Evolutionary conservation across 2,329 filamentous ascomycete species (phyloP), one percentile per base, ranked within the genome.

Genomic region (Sarocladiaceae sp.): DNA sequence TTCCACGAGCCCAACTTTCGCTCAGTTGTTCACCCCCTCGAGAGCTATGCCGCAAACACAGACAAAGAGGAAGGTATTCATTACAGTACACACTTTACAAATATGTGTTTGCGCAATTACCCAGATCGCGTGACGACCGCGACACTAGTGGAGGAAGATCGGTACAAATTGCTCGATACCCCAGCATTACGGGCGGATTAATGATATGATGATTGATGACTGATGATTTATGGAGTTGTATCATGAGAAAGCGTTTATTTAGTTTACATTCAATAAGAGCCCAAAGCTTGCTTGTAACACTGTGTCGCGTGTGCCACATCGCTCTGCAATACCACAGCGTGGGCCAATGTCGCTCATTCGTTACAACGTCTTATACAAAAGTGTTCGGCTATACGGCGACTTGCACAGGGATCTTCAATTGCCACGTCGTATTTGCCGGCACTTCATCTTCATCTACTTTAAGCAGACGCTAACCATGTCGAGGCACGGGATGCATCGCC

Each of bases 1-100:
- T 78, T 78, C 59, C 75, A 77, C 54, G 75, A 78, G 61, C 75
- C 74, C 20, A 75, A 69, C 59, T 78, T 78, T 58, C 66, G 71
- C 18, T 65, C 73, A 1, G 67, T 75, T 10, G 53, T 75, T 13
- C 69, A 68, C 58, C 73, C 75, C 1, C 61, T 78, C 7, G 62
- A 64, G 0, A 69, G 68, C 2, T 73, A 48, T 33, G 26, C 17
- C 5, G 4, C 4, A 5, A 4, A 6, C 3, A 15, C 18, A 6
- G 40, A 69, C 53, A 59, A 69, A 2, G 46, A 54, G 4, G 66
- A 71, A n/a, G 70, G 72, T 3, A 71, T 77, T 6, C 73, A 77
- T 58, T 78, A 77, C 56, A 74, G 75, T n/a, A 76, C 69, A 1
- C 73, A 78, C 58, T 78, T 77, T 54, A 78, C 74, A 31, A 72